These are phyloP conservation scores for Mediolabrus comicus DNA, from an alignment of 108 stramenopile species.

Conservation along the genomic window DNA sequence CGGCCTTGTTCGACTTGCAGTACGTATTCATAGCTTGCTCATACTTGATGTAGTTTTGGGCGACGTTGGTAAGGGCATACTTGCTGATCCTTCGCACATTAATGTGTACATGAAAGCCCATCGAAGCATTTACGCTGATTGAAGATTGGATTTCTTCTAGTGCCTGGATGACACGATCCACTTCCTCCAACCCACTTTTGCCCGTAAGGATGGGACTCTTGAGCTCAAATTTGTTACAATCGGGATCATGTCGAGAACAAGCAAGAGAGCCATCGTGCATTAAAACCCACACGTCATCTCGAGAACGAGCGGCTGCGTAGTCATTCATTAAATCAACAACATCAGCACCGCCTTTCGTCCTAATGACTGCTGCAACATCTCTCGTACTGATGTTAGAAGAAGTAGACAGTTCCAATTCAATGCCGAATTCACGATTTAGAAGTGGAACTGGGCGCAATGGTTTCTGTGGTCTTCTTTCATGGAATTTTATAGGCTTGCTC, in stretches of 20 bases:
- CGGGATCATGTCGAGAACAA: neutral
- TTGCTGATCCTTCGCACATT: constrained; percentile 22
- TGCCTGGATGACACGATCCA: constrained; percentile 34
- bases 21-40: constrained; percentile 52
- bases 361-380: neutral
- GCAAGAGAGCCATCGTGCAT: neutral
- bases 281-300: neutral
- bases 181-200: constrained; percentile 53
- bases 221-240: neutral
- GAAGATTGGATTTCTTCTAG: constrained; percentile 29
- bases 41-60: constrained; percentile 66
- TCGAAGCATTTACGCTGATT: neutral
- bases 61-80: constrained; percentile 50
- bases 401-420: neutral
- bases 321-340: neutral
- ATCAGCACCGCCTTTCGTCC: neutral
- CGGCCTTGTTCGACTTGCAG: constrained; percentile 41
- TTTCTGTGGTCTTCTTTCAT: neutral
- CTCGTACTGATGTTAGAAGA: neutral
- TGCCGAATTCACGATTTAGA: neutral
- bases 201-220: constrained; percentile 22
- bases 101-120: constrained; percentile 3
- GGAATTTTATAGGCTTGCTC: neutral
- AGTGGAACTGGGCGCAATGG: neutral
- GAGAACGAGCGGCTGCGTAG: too few species aligned